A percentile compares a stretch with the other conserved stretches of the same genome.
Conservation (phyloP, 208 protist species). For the Trypanosoma scelopori region DNA sequence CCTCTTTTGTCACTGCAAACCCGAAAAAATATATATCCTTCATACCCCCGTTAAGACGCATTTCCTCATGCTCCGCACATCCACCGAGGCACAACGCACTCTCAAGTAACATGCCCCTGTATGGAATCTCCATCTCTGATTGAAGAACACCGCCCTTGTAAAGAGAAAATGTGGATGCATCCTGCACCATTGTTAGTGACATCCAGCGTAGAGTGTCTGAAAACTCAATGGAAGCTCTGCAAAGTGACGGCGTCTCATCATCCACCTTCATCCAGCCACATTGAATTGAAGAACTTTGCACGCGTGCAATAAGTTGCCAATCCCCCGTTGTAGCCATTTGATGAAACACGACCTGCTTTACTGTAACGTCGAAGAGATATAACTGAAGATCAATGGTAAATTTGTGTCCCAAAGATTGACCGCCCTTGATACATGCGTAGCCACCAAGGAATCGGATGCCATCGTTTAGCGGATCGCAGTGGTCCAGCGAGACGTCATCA, state of each 20-base stretch:
- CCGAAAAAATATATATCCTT: conserved; percentile 71
- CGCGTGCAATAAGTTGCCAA: conserved; percentile 49
- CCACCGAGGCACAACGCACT: conserved; percentile 69
- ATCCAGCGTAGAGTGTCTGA: conserved; percentile 54
- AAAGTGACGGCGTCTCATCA: conserved; percentile 32
- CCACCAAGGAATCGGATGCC: conserved; percentile 73
- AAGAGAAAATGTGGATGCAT: conserved; percentile 46
- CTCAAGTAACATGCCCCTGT: conserved; percentile 41
- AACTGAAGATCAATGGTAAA: conserved; percentile 79
- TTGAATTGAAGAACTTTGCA: conserved; percentile 43
- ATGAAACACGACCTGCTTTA: conserved; percentile 73
- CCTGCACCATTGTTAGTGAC: conserved; percentile 77
- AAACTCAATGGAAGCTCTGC: conserved; percentile 29
- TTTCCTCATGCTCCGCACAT: conserved; percentile 33
- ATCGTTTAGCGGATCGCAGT: conserved; percentile 33
- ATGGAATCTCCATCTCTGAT: conserved; percentile 31
- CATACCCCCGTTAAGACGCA: conserved; percentile 65
- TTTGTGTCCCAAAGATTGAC: conserved; percentile 38
- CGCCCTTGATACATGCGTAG: conserved; percentile 53
- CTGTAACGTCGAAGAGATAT: conserved; percentile 40
- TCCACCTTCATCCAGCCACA: conserved; percentile 56
- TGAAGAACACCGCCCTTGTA: conserved; percentile 64
- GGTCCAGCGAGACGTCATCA: conserved; percentile 31
- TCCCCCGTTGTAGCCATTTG: conserved; percentile 30
- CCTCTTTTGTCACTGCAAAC: conserved; percentile 42